Conservation (phyloP, 2,329 filamentous ascomycete genomes). For the Talaromyces sp. region DNA sequence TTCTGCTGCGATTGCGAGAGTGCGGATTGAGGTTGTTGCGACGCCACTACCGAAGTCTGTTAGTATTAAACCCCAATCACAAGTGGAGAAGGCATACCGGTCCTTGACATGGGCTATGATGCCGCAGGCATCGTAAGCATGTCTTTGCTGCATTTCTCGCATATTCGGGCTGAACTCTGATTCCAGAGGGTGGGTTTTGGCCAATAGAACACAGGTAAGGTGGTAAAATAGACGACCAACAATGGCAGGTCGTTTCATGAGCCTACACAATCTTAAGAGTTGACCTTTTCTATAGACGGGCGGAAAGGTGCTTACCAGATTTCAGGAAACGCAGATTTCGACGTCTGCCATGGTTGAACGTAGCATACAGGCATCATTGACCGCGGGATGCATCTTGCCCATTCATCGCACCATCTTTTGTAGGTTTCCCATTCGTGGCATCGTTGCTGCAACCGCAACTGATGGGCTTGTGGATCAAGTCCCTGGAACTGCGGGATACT, state of each 20-base stretch:
- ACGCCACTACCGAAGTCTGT: conserved; percentile 55
- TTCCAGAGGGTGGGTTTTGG: conserved; percentile 69
- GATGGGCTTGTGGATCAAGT: conserved; percentile 53
- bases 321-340: conserved; percentile 75
- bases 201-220: conserved; percentile 73
- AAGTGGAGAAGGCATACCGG: conserved; percentile 38
- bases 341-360: conserved; percentile 61
- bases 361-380: conserved; percentile 86
- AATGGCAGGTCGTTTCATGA: conserved; percentile 75
- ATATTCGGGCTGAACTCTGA: conserved; percentile 60
- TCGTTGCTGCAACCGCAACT: conserved; percentile 58
- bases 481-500: conserved; percentile 59
- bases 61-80: neutral
- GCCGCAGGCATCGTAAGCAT: conserved; percentile 81
- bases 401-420: conserved; percentile 76
- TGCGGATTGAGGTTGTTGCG: conserved; percentile 71
- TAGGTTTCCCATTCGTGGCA: conserved; percentile 72
- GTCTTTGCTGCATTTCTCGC: conserved; percentile 62
- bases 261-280: conserved; percentile 44
- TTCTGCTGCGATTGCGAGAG: conserved; percentile 70
- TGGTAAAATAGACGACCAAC: conserved; percentile 85
- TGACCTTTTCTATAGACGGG: neutral
- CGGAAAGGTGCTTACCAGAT: conserved; percentile 60
- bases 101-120: conserved; percentile 83
- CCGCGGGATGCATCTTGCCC: conserved; percentile 71